Percentiles rank a stretch among this genome's conserved stretches.
These are phyloP conservation scores for Citrus reticulata DNA, from an alignment of 345 rosid genomes.

Conservation along the genomic window DNA sequence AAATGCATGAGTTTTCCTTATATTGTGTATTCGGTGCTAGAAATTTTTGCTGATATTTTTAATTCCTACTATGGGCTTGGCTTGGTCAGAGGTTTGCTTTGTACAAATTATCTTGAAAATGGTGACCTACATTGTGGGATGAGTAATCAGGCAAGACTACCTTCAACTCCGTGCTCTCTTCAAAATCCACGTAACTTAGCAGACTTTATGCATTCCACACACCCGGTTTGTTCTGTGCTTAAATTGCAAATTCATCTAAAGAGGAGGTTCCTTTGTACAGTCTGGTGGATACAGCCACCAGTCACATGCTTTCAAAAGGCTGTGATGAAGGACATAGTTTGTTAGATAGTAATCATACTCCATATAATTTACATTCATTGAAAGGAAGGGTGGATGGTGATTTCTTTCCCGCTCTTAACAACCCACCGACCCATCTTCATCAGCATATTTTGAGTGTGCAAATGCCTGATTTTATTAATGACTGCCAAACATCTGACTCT, in stretches of 20 bases:
- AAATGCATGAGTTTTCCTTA: background rate
- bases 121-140: too few relatives aligned
- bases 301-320: conserved; percentile 22
- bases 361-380: conserved; percentile 21
- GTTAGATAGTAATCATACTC: conserved; percentile 14
- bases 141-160: background rate
- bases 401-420: conserved; percentile 27
- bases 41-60: too few relatives aligned
- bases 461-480: conserved; percentile 10
- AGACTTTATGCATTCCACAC: conserved; percentile 9
- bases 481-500: conserved; percentile 22
- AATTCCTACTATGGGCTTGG: background rate
- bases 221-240: conserved; percentile 7
- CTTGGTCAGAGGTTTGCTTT: conserved; percentile 7
- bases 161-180: conserved; percentile 12
- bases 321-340: conserved; percentile 12
- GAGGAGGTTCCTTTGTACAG: conserved; percentile 31
- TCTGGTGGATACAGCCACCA: conserved; percentile 21
- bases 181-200: conserved; percentile 11
- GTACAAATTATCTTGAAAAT: background rate
- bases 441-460: conserved; percentile 20
- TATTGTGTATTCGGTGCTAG: too few relatives aligned
- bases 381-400: conserved; percentile 28
- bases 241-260: conserved; percentile 20
- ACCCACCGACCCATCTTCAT: conserved; percentile 15